Evolutionary conservation across 2,329 filamentous ascomycete genomes (phyloP).

Genomic region (Sporothrix inflata): DNA sequence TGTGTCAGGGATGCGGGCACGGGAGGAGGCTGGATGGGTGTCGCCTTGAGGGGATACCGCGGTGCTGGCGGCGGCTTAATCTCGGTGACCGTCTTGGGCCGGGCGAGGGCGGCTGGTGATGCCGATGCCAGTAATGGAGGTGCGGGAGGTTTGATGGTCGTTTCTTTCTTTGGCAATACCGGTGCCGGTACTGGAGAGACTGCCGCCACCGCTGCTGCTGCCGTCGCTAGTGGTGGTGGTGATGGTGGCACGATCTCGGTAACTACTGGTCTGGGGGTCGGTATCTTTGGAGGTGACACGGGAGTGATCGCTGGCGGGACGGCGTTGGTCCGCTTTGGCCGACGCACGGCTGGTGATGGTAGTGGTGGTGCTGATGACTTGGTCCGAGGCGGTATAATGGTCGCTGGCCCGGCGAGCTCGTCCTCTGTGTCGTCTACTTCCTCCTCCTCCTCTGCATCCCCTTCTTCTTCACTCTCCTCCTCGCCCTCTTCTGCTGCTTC

Average conservation of each 20-base stretch:
- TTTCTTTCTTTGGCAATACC: constrained; percentile 16
- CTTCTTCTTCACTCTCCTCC: neutral
- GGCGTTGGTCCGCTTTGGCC: neutral
- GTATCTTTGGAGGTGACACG: constrained; percentile 16
- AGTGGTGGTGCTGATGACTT: constrained; percentile 1
- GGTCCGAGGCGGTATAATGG: neutral
- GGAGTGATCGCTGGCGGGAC: neutral
- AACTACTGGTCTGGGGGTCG: neutral
- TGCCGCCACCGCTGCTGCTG: neutral
- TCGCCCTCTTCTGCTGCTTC: neutral
- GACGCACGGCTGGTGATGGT: neutral
- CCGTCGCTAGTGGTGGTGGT: neutral
- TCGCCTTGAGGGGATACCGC: constrained; percentile 3
- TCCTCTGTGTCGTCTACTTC: constrained; percentile 8
- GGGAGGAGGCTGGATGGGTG: constrained; percentile 25
- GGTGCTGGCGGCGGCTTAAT: constrained; percentile 27
- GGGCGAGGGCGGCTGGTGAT: neutral
- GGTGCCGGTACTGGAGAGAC: neutral
- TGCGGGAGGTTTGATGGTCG: constrained; percentile 17
- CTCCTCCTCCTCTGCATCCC: neutral
- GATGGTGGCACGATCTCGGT: neutral
- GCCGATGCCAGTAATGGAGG: neutral
- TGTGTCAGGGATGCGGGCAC: neutral
- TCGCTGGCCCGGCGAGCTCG: constrained; percentile 12
- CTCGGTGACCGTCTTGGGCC: constrained; percentile 27